Evolutionary conservation across 345 rosid species (phyloP).

Genomic region (Eucalyptus tenuipes): DNA sequence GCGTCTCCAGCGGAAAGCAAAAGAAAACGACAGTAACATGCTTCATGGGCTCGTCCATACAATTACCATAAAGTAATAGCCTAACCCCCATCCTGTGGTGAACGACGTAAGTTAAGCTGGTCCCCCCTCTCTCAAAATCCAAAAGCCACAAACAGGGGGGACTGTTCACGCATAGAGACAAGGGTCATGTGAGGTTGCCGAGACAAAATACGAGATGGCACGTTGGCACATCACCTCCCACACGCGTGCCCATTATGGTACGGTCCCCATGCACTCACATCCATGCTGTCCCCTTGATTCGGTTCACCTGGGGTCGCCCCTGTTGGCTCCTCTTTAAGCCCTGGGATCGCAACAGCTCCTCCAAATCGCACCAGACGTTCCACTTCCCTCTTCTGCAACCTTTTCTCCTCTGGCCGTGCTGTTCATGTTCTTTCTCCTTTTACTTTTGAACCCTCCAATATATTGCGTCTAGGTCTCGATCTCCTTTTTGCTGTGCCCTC

Average conservation of each 20-base stretch:
- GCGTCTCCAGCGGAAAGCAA: neutral
- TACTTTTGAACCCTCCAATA: neutral
- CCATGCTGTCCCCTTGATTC: constrained; percentile 9
- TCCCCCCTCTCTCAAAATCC: neutral
- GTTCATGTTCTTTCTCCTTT: neutral
- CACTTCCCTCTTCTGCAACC: neutral
- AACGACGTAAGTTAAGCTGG: neutral
- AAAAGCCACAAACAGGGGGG: neutral
- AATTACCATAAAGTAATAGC: neutral
- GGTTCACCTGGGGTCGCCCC: constrained; percentile 3
- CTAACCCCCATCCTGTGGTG: neutral
- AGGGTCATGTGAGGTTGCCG: neutral
- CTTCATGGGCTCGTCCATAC: neutral
- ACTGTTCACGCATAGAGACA: neutral
- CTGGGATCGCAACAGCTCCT: neutral
- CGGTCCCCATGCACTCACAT: neutral
- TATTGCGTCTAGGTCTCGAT: neutral
- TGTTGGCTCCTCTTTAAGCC: neutral
- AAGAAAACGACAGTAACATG: neutral
- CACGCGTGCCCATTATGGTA: neutral
- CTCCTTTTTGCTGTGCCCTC: neutral
- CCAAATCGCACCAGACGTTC: neutral
- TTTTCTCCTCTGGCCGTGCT: neutral
- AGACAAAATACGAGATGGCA: neutral
- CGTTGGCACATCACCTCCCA: neutral